Conservation (phyloP, 352 stramenopile species). For the Globisporangium canariense region DNA sequence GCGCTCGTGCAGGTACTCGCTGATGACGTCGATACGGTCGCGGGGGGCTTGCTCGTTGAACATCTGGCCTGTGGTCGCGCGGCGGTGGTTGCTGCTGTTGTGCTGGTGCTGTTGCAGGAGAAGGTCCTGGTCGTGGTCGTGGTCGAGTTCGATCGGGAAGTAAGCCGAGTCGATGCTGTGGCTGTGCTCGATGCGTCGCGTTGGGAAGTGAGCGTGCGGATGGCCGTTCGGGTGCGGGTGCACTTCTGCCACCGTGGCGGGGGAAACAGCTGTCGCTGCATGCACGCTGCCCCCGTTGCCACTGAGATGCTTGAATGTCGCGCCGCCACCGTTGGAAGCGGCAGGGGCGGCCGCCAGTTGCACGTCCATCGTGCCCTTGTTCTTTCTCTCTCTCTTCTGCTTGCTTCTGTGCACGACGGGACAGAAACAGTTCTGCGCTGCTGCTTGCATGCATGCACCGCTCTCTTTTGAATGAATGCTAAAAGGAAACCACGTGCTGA, state of each 20-base stretch:
- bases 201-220: conserved; percentile 23
- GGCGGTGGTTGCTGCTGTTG: conserved; percentile 24
- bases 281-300: background rate
- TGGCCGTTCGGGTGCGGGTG: background rate
- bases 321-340: background rate
- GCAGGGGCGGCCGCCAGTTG: background rate
- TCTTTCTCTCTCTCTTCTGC: conserved; percentile 2
- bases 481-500: no score
- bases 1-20: conserved; percentile 56
- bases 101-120: conserved; percentile 8
- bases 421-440: conserved; percentile 7
- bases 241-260: conserved; percentile 12
- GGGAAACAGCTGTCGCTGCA: background rate
- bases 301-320: conserved; percentile 4
- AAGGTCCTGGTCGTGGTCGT: conserved; percentile 15
- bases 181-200: conserved; percentile 38
- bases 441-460: background rate
- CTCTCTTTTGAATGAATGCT: background rate
- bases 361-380: background rate
- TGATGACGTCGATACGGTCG: conserved; percentile 81
- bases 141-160: conserved; percentile 15
- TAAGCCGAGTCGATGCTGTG: conserved; percentile 37
- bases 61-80: conserved; percentile 58
- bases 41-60: conserved; percentile 55
- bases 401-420: conserved; percentile 6